Percentiles rank a stretch among this genome's conserved stretches.
phyloP scores from a whole-genome alignment of 192 early-diverging fungal species.

The Lobulomyces angularis region DNA sequence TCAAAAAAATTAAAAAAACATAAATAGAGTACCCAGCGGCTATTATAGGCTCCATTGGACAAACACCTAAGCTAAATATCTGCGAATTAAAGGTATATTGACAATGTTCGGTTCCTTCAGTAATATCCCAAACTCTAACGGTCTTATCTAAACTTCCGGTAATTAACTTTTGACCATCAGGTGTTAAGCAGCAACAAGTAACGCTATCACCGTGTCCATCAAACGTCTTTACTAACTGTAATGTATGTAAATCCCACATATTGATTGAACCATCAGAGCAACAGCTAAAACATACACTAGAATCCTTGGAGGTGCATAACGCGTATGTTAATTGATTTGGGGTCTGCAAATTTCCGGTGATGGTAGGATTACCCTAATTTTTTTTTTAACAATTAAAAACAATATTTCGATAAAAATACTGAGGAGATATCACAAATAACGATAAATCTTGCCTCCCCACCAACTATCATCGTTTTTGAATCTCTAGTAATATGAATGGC shows the following conservation, averaged over 20 bases:
- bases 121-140: constrained; percentile 82
- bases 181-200: constrained; percentile 2
- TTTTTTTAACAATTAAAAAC: no score
- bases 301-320: constrained; percentile 1
- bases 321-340: constrained; percentile 3
- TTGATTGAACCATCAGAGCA: constrained; percentile 3
- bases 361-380: not conserved
- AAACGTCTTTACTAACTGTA: not conserved
- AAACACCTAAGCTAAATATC: constrained; percentile 1
- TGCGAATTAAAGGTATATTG: not conserved
- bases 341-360: constrained; percentile 2
- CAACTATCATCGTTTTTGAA: constrained; percentile 2
- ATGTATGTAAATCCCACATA: constrained; percentile 1
- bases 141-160: constrained; percentile 86
- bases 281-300: constrained; percentile 2
- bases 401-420: no score
- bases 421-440: constrained; percentile 3
- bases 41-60: constrained; percentile 1
- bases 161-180: constrained; percentile 52
- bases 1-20: no score
- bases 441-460: constrained; percentile 3
- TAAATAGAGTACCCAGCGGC: constrained; percentile 5
- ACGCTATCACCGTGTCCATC: not conserved
- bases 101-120: constrained; percentile 43
- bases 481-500: constrained; percentile 2